Evolutionary conservation across 345 rosid genomes (phyloP).

Genomic region (Salix koriyanagi): DNA sequence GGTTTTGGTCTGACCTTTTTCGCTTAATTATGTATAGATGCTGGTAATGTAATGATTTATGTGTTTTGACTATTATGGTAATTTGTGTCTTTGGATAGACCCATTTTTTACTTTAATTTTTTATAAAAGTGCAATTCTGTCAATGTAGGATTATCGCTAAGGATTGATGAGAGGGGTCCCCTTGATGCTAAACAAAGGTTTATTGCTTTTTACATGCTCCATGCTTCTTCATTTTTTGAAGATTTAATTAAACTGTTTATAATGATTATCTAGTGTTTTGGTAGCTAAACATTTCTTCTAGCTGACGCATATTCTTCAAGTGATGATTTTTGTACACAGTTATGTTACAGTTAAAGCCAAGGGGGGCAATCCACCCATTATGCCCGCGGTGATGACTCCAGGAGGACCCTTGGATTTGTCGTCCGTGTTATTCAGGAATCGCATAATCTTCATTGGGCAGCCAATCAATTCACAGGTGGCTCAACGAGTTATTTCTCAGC

Average conservation of each 20-base stretch:
- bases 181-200: slow-evolving; percentile 44
- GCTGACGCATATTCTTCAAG: neutral
- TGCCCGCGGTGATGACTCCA: slow-evolving; percentile 85
- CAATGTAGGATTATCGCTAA: slow-evolving; percentile 46
- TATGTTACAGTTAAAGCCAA: slow-evolving; percentile 46
- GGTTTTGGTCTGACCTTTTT: neutral
- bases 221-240: neutral
- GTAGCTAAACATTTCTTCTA: neutral
- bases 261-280: neutral
- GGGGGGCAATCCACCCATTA: slow-evolving; percentile 74
- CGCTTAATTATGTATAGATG: neutral
- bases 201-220: slow-evolving; percentile 1
- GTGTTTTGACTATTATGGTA: neutral
- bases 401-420: slow-evolving; percentile 90
- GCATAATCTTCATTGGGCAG: slow-evolving; percentile 85
- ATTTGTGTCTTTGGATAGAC: neutral
- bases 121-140: neutral
- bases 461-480: slow-evolving; percentile 81
- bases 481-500: slow-evolving; percentile 88
- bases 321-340: slow-evolving; percentile 27
- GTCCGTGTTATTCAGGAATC: slow-evolving; percentile 72
- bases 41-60: neutral
- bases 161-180: slow-evolving; percentile 31
- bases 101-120: neutral
- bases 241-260: neutral